Percentiles rank a stretch among this genome's conserved stretches.
These are phyloP conservation scores for Tulasnella calospora DNA, from an alignment of 768 basidiomycete genomes.

Conservation along the genomic window DNA sequence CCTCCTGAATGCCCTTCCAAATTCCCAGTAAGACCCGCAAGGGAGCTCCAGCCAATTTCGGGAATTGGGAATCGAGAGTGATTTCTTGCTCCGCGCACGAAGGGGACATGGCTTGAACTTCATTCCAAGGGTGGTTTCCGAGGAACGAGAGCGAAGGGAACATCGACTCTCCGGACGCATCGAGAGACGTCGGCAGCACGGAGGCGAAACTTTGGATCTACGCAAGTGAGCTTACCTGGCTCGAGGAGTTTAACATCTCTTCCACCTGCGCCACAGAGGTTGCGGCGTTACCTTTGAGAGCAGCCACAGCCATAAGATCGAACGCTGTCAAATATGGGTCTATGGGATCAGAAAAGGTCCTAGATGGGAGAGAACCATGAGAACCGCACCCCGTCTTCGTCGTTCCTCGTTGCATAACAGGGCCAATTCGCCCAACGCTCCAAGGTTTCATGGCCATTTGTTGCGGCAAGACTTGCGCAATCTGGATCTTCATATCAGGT, in stretches of 20 bases:
- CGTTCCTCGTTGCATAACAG: not conserved
- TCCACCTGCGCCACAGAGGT: not conserved
- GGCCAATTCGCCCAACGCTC: not conserved
- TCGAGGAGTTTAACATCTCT: not conserved
- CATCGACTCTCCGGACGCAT: slow-evolving; percentile 33
- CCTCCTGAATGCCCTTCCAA: slow-evolving; percentile 60
- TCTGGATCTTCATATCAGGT: slow-evolving; percentile 60
- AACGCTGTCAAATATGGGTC: slow-evolving; percentile 4
- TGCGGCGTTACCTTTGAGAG: not conserved
- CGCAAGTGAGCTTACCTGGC: not conserved
- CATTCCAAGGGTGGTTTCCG: slow-evolving; percentile 77
- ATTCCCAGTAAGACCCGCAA: slow-evolving; percentile 54
- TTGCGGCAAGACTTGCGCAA: slow-evolving; percentile 37
- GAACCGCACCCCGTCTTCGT: not conserved
- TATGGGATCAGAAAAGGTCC: not conserved
- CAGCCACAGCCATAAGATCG: slow-evolving; percentile 10
- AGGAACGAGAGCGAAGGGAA: slow-evolving; percentile 67
- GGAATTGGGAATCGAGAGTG: slow-evolving; percentile 67
- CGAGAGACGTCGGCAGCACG: slow-evolving; percentile 34
- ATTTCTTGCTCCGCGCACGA: slow-evolving; percentile 58
- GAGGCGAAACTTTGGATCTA: no score
- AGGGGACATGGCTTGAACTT: slow-evolving; percentile 60
- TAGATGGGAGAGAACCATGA: not conserved
- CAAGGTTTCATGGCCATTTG: not conserved
- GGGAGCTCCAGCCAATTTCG: slow-evolving; percentile 49